Base-by-base conservation (phyloP, 2,329 filamentous ascomycete genomes). In the Keithomyces neogunnii region DNA sequence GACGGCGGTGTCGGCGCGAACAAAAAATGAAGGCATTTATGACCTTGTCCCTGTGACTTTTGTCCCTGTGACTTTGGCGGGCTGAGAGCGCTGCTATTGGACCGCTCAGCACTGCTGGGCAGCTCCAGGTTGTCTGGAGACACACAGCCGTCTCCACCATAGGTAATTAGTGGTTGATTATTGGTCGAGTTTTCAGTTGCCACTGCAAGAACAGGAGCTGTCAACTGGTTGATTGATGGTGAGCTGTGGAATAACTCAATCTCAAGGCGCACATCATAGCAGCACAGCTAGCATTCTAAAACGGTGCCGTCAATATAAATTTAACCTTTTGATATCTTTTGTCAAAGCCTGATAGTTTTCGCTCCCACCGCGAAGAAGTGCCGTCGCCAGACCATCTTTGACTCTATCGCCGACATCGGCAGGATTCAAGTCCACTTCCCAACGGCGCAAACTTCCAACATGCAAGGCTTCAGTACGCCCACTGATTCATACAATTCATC, bases 51-150 rank as follows among this genome's bases (percentile, higher is more conserved):
- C 57, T 60, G 53, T 51, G 53, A 46, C 45, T 61, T 54, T 30
- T 53, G 51, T 63, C 62, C 63, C 63, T 66, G 64, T 66, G 62
- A 66, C 63, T 55, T 53, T 43, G 35, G 13, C 33, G 46, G 32
- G 35, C 46, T 26, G 26, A 40, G 28, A 6, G 45, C 13, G 39
- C 45, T 13, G 38, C 4, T 43, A 43, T 28, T 35, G 50, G 45
- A 26, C 29, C n/a, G 3, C 9, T 40, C 13, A 35, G 33, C 19
- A 9, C 5, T 30, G 3, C 35, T 42, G 38, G 46, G 6, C 6
- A 39, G 33, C 46, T 42, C 10, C 46, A 31, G 35, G 46, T n/a
- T 42, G 11, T 29, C 9, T n/a, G 39, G 13, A 11, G 36, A 10
- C 35, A 9, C 5, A 19, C 10, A n/a, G 6, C 3, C 10, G 40